phyloP scores from a whole-genome alignment of 2,329 filamentous ascomycete species.

The Colletotrichum sp. region DNA sequence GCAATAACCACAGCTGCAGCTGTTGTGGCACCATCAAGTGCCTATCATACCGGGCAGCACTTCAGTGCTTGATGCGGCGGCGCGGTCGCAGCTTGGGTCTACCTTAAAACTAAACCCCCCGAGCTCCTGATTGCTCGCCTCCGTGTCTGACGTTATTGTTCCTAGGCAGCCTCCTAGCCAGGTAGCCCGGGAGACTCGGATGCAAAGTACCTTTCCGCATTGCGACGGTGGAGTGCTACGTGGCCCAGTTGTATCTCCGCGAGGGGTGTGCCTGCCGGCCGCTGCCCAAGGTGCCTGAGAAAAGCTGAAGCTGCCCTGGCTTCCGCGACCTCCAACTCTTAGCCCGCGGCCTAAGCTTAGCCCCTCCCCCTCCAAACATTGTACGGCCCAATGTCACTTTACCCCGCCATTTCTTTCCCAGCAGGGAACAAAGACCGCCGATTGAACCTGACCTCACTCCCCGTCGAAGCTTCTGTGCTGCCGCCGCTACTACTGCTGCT shows the following conservation, averaged over 20 bases:
- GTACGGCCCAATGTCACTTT: conserved; percentile 1
- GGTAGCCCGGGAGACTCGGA: neutral
- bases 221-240: neutral
- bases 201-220: neutral
- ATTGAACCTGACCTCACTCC: neutral
- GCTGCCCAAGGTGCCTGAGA: neutral
- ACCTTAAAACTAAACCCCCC: neutral
- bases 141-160: neutral
- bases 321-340: neutral
- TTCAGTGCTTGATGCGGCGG: neutral
- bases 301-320: neutral
- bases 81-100: neutral
- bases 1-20: neutral
- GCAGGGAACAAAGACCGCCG: neutral
- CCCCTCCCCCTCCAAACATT: conserved; percentile 2
- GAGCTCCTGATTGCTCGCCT: neutral
- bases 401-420: neutral
- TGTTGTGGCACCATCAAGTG: neutral
- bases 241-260: neutral
- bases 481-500: neutral
- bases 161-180: neutral
- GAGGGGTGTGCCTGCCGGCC: neutral
- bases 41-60: neutral
- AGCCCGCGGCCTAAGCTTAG: neutral
- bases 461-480: neutral